Evolutionary conservation across 2,329 filamentous ascomycete genomes (phyloP).

Genomic region (Botrytis pseudocinerea): DNA sequence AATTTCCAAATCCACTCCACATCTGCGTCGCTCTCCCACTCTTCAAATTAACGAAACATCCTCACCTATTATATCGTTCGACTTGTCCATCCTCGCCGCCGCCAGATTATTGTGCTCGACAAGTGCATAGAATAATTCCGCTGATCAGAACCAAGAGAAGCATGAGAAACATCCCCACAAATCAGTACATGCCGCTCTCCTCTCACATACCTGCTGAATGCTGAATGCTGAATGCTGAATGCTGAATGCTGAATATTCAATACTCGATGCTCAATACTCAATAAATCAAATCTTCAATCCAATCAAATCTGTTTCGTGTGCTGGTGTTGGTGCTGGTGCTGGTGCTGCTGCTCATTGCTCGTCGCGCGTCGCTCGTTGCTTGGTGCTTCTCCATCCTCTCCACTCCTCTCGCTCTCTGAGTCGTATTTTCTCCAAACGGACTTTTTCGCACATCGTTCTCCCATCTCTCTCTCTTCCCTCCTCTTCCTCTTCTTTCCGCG

Average conservation of each 20-base stretch:
- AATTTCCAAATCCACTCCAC: not conserved
- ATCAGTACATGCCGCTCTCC: not conserved
- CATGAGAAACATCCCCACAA: conserved; percentile 2
- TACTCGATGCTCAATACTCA: not conserved
- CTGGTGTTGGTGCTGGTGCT: conserved; percentile 15
- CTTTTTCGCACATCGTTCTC: not conserved
- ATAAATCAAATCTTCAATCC: not conserved
- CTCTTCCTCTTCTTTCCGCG: not conserved
- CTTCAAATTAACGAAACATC: conserved; percentile 7
- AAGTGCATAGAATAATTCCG: conserved; percentile 9
- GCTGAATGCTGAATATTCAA: too few species aligned
- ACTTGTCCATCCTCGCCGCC: conserved; percentile 8
- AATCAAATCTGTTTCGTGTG: not conserved
- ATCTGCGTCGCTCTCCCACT: conserved; percentile 4
- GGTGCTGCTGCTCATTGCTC: not conserved
- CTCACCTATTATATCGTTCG: conserved; percentile 11
- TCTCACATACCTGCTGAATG: conserved; percentile 2
- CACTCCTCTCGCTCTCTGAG: conserved; percentile 1
- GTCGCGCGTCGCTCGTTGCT: not conserved
- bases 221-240: not conserved
- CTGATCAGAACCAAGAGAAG: conserved; percentile 11
- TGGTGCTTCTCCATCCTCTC: conserved; percentile 1
- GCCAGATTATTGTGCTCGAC: not conserved
- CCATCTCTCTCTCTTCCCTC: not conserved
- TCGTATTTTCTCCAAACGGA: not conserved